Evolutionary conservation across 1,139 yeast species (phyloP).

Genomic region (Zygosaccharomyces pseudobailii): DNA sequence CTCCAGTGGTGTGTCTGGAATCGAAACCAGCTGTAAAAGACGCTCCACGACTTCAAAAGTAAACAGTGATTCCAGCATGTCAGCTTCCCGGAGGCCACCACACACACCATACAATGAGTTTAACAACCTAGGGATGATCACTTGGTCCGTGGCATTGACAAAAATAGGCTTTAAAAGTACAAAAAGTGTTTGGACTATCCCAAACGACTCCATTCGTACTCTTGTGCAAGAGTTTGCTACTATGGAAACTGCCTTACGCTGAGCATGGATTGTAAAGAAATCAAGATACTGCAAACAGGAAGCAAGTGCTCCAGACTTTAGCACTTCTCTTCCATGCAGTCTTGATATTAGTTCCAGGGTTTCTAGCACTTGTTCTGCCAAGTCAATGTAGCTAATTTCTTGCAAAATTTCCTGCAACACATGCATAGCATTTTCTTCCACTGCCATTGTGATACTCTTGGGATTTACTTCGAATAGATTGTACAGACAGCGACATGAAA

Average conservation of each 20-base stretch:
- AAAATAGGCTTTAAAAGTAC: conserved; percentile 61
- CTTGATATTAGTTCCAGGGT: conserved; percentile 67
- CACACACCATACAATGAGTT: conserved; percentile 27
- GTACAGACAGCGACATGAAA: conserved; percentile 80
- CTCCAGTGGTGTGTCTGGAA: conserved; percentile 22
- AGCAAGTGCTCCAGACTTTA: conserved; percentile 57
- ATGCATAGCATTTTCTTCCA: conserved; percentile 62
- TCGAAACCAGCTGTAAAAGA: conserved; percentile 19
- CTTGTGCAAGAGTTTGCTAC: conserved; percentile 71
- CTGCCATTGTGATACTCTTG: conserved; percentile 60
- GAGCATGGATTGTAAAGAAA: conserved; percentile 86
- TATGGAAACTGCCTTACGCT: conserved; percentile 71
- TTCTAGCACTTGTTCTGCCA: conserved; percentile 88
- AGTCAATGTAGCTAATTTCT: conserved; percentile 79
- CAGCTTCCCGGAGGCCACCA: conserved; percentile 19
- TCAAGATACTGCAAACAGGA: conserved; percentile 75
- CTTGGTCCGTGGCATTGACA: conserved; percentile 49
- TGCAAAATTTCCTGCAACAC: conserved; percentile 61
- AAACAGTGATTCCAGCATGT: conserved; percentile 23
- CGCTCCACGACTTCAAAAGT: conserved; percentile 20
- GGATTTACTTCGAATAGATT: conserved; percentile 75
- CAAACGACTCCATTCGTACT: conserved; percentile 43
- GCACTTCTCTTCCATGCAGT: conserved; percentile 47
- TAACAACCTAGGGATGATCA: conserved; percentile 20
- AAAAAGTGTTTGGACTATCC: conserved; percentile 48